Conservation (phyloP, 495 filamentous ascomycete species). For the Neurospora sp. region DNA sequence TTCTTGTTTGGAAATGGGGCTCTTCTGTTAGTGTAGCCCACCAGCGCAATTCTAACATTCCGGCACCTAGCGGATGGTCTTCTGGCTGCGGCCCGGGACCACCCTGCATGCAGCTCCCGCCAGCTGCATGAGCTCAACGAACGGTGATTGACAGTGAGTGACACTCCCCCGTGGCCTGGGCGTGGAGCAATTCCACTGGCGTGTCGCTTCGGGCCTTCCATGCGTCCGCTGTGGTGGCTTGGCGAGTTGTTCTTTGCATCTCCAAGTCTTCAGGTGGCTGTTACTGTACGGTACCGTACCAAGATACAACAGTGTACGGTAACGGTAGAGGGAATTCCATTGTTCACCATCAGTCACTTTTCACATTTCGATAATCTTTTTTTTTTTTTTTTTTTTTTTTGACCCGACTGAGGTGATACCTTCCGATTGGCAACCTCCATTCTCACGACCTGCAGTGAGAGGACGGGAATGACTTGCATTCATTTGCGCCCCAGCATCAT, state of each 20-base stretch:
- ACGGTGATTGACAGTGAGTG: no score
- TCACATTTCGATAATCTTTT: no score
- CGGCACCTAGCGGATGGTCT: no score
- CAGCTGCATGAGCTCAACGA: no score
- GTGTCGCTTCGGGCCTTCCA: background rate
- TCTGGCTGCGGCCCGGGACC: no score
- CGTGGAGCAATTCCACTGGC: no score
- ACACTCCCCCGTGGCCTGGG: no score
- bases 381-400: no score
- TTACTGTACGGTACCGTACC: background rate
- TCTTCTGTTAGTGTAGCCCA: background rate
- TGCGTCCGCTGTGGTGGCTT: background rate
- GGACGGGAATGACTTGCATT: background rate
- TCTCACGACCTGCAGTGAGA: background rate
- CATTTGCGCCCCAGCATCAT: background rate
- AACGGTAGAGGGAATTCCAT: no score
- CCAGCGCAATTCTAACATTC: background rate
- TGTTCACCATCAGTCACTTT: background rate
- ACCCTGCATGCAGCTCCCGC: no score
- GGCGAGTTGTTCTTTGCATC: background rate
- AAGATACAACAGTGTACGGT: background rate
- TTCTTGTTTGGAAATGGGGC: background rate
- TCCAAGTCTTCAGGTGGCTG: background rate
- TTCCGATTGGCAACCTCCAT: background rate
- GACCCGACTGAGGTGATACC: no score